These are phyloP conservation scores for Lentinula raphanica DNA, from an alignment of 768 basidiomycete genomes.

Conservation along the genomic window DNA sequence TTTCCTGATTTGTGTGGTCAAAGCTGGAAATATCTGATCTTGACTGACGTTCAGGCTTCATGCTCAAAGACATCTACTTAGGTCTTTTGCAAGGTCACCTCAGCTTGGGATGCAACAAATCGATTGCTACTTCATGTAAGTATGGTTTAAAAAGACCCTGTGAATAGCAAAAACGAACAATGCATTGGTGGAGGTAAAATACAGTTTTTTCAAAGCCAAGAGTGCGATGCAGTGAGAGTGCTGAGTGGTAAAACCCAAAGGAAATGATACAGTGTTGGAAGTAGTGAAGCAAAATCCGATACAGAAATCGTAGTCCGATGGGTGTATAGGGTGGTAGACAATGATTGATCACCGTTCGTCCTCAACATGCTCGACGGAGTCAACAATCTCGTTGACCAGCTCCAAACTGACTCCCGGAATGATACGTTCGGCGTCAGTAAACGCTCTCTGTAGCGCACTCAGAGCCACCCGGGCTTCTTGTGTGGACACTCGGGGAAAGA, in stretches of 20 bases:
- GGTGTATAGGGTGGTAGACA: background rate
- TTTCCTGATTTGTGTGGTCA: too few species aligned
- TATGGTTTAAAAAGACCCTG: too few species aligned
- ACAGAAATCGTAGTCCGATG: background rate
- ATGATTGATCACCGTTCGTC: constrained; percentile 55
- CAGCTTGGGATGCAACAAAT: too few species aligned
- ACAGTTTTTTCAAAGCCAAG: background rate
- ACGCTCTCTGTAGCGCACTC: constrained; percentile 82
- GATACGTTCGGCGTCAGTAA: constrained; percentile 90
- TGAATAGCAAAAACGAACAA: too few species aligned
- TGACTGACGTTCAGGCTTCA: too few species aligned
- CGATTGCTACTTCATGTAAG: too few species aligned
- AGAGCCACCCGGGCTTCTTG: constrained; percentile 86
- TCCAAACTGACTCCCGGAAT: constrained; percentile 95
- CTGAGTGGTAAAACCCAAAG: background rate
- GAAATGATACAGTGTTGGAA: background rate
- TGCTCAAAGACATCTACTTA: too few species aligned
- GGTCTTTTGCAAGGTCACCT: too few species aligned
- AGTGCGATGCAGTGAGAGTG: background rate
- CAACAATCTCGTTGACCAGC: constrained; percentile 89
- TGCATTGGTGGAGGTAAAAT: too few species aligned
- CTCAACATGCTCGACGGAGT: constrained; percentile 87
- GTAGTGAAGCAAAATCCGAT: background rate
- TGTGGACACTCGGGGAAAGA: constrained; percentile 90
- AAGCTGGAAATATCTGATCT: too few species aligned